Evolutionary conservation across 352 stramenopile species (phyloP).

Genomic region (Pythium brassicae): DNA sequence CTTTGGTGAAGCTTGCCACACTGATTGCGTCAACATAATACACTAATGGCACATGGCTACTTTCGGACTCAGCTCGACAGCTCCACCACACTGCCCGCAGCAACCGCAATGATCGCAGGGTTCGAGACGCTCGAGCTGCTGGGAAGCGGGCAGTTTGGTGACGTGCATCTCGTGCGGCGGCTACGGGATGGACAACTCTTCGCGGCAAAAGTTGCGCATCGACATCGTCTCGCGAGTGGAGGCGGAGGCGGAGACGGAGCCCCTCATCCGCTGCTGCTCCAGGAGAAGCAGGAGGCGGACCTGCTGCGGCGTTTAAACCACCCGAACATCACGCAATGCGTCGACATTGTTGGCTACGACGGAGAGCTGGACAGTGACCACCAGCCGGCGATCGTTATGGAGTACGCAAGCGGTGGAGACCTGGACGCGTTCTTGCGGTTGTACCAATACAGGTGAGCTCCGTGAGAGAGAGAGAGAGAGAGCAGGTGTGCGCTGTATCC

Average conservation of each 20-base stretch:
- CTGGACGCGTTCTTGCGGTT: slow-evolving; percentile 41
- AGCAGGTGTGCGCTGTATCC: no score
- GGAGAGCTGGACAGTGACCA: neutral
- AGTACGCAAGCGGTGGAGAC: slow-evolving; percentile 63
- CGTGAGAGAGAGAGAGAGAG: no score
- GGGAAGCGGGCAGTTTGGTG: slow-evolving; percentile 56
- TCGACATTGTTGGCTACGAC: slow-evolving; percentile 32
- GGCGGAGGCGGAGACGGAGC: no score
- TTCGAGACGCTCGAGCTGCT: slow-evolving; percentile 47
- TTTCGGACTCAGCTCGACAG: no score
- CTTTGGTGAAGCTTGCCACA: no score
- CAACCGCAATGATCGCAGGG: slow-evolving; percentile 17
- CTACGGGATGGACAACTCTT: slow-evolving; percentile 31
- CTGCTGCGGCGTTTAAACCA: slow-evolving; percentile 45
- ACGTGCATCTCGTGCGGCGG: slow-evolving; percentile 43
- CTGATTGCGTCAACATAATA: neutral
- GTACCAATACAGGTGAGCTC: slow-evolving; percentile 1
- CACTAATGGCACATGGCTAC: slow-evolving; percentile 8
- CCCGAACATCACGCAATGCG: slow-evolving; percentile 60
- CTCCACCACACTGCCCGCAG: no score
- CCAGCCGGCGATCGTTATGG: slow-evolving; percentile 62
- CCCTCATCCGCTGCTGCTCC: slow-evolving; percentile 4
- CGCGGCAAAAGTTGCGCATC: slow-evolving; percentile 42
- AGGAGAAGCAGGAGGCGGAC: slow-evolving; percentile 36
- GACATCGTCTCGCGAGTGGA: slow-evolving; percentile 3